These are phyloP conservation scores for Backusella psychrophila DNA, from an alignment of 192 early-diverging fungal genomes.

Conservation along the genomic window DNA sequence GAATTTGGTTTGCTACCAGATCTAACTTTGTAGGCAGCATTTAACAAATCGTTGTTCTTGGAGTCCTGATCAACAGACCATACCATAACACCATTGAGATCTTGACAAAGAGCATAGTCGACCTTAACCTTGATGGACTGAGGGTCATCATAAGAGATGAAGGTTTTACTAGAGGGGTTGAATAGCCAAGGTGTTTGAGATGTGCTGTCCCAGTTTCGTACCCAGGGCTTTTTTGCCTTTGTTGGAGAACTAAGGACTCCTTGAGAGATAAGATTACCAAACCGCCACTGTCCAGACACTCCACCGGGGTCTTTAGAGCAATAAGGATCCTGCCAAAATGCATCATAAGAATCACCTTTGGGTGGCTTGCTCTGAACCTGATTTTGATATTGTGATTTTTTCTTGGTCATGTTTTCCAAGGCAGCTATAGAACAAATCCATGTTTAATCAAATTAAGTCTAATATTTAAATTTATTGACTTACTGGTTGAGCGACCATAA, in stretches of 20 bases:
- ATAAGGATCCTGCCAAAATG: constrained; percentile 51
- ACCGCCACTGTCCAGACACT: constrained; percentile 66
- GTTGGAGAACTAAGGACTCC: constrained; percentile 45
- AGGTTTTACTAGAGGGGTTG: constrained; percentile 52
- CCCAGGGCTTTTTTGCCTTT: constrained; percentile 57
- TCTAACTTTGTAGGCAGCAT: constrained; percentile 18
- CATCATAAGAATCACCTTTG: constrained; percentile 53
- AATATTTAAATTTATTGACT: background rate
- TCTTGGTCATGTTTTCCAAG: constrained; percentile 34
- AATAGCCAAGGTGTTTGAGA: constrained; percentile 74
- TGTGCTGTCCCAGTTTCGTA: constrained; percentile 58
- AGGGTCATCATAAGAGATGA: constrained; percentile 74
- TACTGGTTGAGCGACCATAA: constrained; percentile 53
- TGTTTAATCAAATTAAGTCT: constrained; percentile 10
- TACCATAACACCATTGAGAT: constrained; percentile 63
- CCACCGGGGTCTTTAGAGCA: constrained; percentile 42
- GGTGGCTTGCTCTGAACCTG: constrained; percentile 27
- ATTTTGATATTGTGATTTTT: constrained; percentile 33
- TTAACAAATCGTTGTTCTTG: constrained; percentile 55
- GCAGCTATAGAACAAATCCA: constrained; percentile 11
- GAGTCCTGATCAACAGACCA: constrained; percentile 67
- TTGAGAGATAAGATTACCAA: constrained; percentile 58
- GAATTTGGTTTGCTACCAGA: background rate
- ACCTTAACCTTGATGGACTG: constrained; percentile 56
- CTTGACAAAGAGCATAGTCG: constrained; percentile 50